Conservation (phyloP, 768 basidiomycete species). For the Phylloporus sp. region DNA sequence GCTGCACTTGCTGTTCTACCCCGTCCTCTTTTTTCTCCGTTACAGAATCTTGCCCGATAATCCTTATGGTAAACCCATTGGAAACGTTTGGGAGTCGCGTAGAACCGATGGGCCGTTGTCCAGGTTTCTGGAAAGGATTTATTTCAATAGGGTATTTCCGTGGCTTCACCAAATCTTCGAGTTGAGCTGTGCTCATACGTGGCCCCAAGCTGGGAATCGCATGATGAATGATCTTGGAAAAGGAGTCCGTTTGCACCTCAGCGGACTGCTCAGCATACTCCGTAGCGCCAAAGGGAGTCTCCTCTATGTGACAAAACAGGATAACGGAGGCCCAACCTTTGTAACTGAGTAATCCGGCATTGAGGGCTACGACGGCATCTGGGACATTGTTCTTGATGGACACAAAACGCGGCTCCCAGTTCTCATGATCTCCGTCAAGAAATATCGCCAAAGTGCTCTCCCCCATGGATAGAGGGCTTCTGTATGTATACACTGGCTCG, state of each 20-base stretch:
- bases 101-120: conserved; percentile 26
- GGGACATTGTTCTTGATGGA: conserved; percentile 24
- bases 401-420: conserved; percentile 23
- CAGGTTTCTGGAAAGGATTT: conserved; percentile 32
- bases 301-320: conserved; percentile 26
- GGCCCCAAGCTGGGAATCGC: conserved; percentile 24
- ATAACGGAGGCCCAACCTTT: conserved; percentile 35
- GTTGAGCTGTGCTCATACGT: conserved; percentile 18
- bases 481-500: conserved; percentile 33
- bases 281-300: conserved; percentile 31
- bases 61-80: conserved; percentile 30
- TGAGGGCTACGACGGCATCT: conserved; percentile 40
- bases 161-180: conserved; percentile 21
- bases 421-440: conserved; percentile 28
- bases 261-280: conserved; percentile 36
- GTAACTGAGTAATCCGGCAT: conserved; percentile 38
- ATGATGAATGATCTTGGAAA: conserved; percentile 27
- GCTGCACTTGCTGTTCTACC: conserved; percentile 4
- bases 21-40: background rate
- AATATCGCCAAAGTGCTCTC: conserved; percentile 35
- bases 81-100: conserved; percentile 28
- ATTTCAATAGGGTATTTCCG: conserved; percentile 29
- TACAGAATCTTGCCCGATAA: conserved; percentile 20
- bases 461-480: conserved; percentile 35
- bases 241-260: conserved; percentile 26